Base-by-base conservation (phyloP, 129 eudicot genomes). In the Pittosporum tobira region DNA sequence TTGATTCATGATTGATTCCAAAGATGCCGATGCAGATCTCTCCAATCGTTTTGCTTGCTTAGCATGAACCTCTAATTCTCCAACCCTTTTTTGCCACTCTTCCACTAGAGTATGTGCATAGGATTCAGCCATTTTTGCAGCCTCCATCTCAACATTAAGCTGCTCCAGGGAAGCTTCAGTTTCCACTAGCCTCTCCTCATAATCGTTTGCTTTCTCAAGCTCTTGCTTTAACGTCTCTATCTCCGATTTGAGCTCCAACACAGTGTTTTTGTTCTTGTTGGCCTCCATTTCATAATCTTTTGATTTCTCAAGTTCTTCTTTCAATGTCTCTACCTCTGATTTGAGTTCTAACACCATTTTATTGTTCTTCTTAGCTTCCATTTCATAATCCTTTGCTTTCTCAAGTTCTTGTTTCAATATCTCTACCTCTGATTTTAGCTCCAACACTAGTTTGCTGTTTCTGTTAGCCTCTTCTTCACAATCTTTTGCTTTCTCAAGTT, bases 91-190 rank as follows among this genome's bases (percentile, higher is more conserved):
- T 46, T 83, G 74, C 81, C 86, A 84, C 79, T 91, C 99, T 19
- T 87, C 96, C 75, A 87, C 73, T 37, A 87, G 64, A 70, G 65
- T 87, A 43, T 63, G 82, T 3, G 96, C 79, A 57, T 87, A 91
- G 11, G 96, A 87, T 71, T 87, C 96, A 6, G 99, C 87, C 91
- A 84, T 76, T 73, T 48, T 84, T 19, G 99, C 88, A 49, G 99
- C 88, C 71, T 91, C 96, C 42, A 91, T 69, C 40, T 91, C 96
- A 5, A 91, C 75, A 51, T 74, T 83, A 40, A 91, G 78, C 48
- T 84, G 85, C 78, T 87, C 99, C 3, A 81, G 46, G 15, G 68
- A 36, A 19, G 71, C 84, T 60, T 87, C 99, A 21, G 73, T 65
- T 36, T 83, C 88, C 1, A 21, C 60, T 51, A 84, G 57, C 48